Evolutionary conservation across 2,329 filamentous ascomycete genomes (phyloP), one percentile per base, ranked within the genome.

Genomic region (Ceratocystiopsis minuta): DNA sequence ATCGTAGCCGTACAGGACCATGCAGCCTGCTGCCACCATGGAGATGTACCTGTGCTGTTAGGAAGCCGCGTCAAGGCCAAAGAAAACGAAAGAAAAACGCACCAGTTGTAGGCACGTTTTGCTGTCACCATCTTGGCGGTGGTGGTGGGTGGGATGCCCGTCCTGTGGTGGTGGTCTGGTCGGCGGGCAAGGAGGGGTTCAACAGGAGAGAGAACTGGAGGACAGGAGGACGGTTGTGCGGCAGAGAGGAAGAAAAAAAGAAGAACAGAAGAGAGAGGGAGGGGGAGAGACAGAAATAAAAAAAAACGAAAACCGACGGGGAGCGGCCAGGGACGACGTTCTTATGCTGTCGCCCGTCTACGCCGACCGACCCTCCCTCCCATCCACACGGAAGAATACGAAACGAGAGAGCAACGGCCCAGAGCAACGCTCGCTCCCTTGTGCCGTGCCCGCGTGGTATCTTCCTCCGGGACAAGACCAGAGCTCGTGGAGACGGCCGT

Each of bases 1-100:
- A 65, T 82, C 78, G 54, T 82, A 82, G 44, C 78, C 78, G 54
- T 81, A 82, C 37, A 83, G 65, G 17, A 81, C 75, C 78, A 82
- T 82, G 56, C 75, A 81, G 55, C 75, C 74, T 52, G 78, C 77
- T 43, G 78, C 78, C 49, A 81, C 72, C 40, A 80, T 63, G 45
- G 75, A 77, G 49, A 79, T 73, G 61, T 77, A 80, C 74, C 73
- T 70, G 42, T 36, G 11, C 3, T 7, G 34, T 39, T 31, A 36
- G 31, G 28, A 28, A 10, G 11, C 6, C 24, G 11, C 7, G 24
- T 20, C 10, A 10, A 16, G 4, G 2, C 12, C 46, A 33, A 28
- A 20, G n/a, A 1, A 18, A 9, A 28, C 13, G 4, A 10, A n/a
- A 1, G 2, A 11, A 15, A 11, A 3, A 13, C 46, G 24, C 20